A percentile compares a stretch with the other conserved stretches of the same genome.
phyloP scores from a whole-genome alignment of 306 rosid species.

The Medicago truncatula region DNA sequence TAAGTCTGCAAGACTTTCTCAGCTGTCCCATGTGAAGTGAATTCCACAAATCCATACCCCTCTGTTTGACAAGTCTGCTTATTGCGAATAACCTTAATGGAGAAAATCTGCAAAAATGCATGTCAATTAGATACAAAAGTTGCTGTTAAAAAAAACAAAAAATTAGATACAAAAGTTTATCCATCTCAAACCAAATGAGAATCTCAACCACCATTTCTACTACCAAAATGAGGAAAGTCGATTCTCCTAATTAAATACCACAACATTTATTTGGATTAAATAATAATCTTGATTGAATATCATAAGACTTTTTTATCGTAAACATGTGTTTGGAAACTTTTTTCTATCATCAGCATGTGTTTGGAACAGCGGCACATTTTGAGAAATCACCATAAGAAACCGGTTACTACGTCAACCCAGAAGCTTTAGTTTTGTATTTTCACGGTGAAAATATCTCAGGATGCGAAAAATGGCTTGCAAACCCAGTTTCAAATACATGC shows the following conservation, averaged over 20 bases:
- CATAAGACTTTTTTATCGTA: not conserved
- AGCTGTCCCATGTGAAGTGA: slow-evolving; percentile 73
- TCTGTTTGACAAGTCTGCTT: slow-evolving; percentile 87
- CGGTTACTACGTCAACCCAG: too few relatives aligned
- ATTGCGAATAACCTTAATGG: slow-evolving; percentile 89
- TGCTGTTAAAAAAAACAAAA: too few relatives aligned
- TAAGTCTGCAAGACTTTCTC: slow-evolving; percentile 84
- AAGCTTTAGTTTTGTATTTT: too few relatives aligned
- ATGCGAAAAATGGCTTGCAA: too few relatives aligned
- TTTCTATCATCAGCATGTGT: too few relatives aligned
- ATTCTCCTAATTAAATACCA: not conserved
- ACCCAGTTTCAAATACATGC: too few relatives aligned
- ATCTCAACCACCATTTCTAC: slow-evolving; percentile 9
- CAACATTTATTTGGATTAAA: not conserved
- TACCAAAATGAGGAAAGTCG: not conserved
- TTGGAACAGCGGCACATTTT: too few relatives aligned
- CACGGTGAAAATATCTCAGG: too few relatives aligned
- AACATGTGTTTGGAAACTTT: too few relatives aligned
- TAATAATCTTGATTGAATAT: not conserved
- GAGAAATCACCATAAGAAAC: too few relatives aligned
- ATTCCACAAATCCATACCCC: slow-evolving; percentile 96
- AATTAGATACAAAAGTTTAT: slow-evolving; percentile 2
- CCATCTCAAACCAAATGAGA: not conserved
- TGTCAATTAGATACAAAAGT: not conserved
- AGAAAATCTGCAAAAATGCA: slow-evolving; percentile 62